Conservation (phyloP, 192 early-diverging fungal species). For the Paraglomus brasilianum region DNA sequence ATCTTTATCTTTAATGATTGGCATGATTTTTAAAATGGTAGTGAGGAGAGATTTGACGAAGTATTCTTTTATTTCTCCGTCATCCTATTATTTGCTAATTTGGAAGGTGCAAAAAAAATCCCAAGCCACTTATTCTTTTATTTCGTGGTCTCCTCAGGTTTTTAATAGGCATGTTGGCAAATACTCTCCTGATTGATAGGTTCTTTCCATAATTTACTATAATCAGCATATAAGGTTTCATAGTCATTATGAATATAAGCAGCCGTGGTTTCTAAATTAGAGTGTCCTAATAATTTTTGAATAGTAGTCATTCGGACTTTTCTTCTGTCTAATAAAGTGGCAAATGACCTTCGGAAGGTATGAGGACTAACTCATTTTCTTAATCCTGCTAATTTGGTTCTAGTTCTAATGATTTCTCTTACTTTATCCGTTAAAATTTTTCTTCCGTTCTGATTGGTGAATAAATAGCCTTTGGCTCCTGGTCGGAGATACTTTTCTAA, state of each 20-base stretch:
- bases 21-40: too few relatives aligned
- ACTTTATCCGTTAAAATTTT: background rate
- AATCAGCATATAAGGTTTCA: conserved; percentile 4
- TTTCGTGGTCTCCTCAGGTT: too few relatives aligned
- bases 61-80: too few relatives aligned
- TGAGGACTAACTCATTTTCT: conserved; percentile 9
- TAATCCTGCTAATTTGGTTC: background rate
- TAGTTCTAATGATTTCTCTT: background rate
- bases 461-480: background rate
- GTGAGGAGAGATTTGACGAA: too few relatives aligned
- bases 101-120: too few relatives aligned
- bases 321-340: background rate
- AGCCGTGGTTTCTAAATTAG: background rate
- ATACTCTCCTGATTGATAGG: too few relatives aligned
- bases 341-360: conserved; percentile 8
- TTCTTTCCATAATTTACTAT: conserved; percentile 12
- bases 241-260: conserved; percentile 20
- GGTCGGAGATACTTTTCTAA: background rate
- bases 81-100: too few relatives aligned
- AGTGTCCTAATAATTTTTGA: conserved; percentile 8
- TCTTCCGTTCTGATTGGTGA: background rate
- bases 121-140: too few relatives aligned
- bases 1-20: too few relatives aligned
- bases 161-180: too few relatives aligned
- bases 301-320: conserved; percentile 6